Conservation (phyloP, 768 basidiomycete species). For the Fibroporia radiculosa region DNA sequence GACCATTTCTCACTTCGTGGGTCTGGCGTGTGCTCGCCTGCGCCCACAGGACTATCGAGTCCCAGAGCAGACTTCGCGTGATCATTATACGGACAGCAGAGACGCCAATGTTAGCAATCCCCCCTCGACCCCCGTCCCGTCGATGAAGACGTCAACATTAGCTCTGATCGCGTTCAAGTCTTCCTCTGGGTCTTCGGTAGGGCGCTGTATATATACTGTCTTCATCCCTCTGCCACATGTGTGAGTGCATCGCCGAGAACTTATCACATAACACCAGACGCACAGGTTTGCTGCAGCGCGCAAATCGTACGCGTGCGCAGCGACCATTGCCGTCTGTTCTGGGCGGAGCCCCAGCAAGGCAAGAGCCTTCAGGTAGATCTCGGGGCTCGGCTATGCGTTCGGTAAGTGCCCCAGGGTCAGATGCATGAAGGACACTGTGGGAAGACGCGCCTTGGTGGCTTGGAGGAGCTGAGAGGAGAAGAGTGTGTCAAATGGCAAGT, state of each 20-base stretch:
- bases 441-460: constrained; percentile 39
- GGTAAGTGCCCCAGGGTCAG: not conserved
- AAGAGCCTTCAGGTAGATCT: constrained; percentile 41
- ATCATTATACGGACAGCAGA: too few relatives aligned
- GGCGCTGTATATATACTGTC: constrained; percentile 45
- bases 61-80: too few relatives aligned
- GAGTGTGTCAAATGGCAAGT: not conserved
- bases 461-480: constrained; percentile 51
- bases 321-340: constrained; percentile 52
- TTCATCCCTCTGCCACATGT: constrained; percentile 34
- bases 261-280: not conserved
- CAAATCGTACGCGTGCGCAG: constrained; percentile 53
- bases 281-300: constrained; percentile 21
- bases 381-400: constrained; percentile 32
- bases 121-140: constrained; percentile 5
- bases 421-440: not conserved
- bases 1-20: too few relatives aligned
- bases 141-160: constrained; percentile 48
- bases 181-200: constrained; percentile 30
- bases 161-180: constrained; percentile 42
- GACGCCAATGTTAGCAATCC: not conserved
- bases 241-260: not conserved
- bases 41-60: too few relatives aligned
- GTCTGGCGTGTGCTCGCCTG: too few relatives aligned
- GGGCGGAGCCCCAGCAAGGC: constrained; percentile 43